phyloP scores from a whole-genome alignment of 2,329 filamentous ascomycete species.

The Fusarium sp. region DNA sequence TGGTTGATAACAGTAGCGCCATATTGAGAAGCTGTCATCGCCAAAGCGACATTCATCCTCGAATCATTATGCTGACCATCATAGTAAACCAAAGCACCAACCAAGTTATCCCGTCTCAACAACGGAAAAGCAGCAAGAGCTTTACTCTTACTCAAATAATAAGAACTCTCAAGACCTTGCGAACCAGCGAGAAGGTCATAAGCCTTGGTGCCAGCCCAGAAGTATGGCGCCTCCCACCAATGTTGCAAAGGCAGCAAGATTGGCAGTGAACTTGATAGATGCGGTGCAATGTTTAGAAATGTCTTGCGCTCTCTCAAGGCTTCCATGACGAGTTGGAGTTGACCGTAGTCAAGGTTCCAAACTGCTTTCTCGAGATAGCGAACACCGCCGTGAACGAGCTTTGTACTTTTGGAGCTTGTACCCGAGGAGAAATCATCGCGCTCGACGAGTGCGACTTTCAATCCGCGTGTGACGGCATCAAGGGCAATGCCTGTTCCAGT shows the following conservation, averaged over 20 bases:
- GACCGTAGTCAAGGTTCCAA: constrained; percentile 86
- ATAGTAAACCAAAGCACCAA: constrained; percentile 87
- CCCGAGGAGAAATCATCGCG: constrained; percentile 86
- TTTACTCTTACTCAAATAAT: constrained; percentile 82
- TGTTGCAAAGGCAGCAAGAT: constrained; percentile 86
- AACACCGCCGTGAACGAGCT: constrained; percentile 87
- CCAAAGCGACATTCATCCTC: constrained; percentile 87
- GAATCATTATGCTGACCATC: constrained; percentile 90
- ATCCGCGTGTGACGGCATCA: constrained; percentile 81
- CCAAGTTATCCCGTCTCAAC: constrained; percentile 78
- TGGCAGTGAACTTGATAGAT: constrained; percentile 83
- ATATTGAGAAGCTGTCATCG: constrained; percentile 83
- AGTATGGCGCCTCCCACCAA: constrained; percentile 86
- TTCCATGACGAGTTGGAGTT: constrained; percentile 85
- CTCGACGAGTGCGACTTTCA: constrained; percentile 85
- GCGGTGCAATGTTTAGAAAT: constrained; percentile 85
- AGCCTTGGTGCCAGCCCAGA: constrained; percentile 78
- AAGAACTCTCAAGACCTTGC: constrained; percentile 86
- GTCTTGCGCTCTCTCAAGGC: constrained; percentile 85
- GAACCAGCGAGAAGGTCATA: constrained; percentile 86
- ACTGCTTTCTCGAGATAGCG: constrained; percentile 89
- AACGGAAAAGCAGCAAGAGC: constrained; percentile 83
- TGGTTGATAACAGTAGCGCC: constrained; percentile 86
- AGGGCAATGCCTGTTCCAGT: constrained; percentile 85
- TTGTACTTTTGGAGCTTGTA: constrained; percentile 89